Evolutionary conservation across 2,329 filamentous ascomycete genomes (phyloP).

Genomic region (Aspergillus bombycis): DNA sequence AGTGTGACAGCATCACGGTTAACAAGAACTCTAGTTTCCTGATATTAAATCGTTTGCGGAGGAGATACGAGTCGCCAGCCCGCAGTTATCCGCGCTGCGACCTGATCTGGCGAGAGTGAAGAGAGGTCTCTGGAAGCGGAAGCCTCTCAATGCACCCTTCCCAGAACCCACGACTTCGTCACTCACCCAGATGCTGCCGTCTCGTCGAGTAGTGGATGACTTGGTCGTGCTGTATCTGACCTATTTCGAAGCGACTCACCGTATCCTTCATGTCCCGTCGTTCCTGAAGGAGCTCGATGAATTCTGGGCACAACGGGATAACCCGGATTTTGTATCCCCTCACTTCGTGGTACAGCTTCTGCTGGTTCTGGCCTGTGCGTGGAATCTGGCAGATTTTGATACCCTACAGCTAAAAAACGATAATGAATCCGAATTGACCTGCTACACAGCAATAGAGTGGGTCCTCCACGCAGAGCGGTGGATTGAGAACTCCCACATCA

Average conservation of each 20-base stretch:
- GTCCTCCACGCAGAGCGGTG: conserved; percentile 89
- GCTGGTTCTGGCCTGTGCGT: conserved; percentile 42
- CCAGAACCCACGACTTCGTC: conserved; percentile 33
- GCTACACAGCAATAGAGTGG: conserved; percentile 60
- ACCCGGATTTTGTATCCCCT: conserved; percentile 30
- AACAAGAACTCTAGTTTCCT: conserved; percentile 36
- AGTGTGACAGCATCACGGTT: conserved; percentile 9
- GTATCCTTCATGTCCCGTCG: conserved; percentile 45
- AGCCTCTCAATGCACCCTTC: conserved; percentile 33
- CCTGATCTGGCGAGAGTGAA: conserved; percentile 38
- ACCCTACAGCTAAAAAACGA: conserved; percentile 32
- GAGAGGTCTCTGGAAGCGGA: conserved; percentile 34
- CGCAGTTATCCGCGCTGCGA: conserved; percentile 38
- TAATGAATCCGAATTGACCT: conserved; percentile 25
- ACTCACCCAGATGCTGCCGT: conserved; percentile 39
- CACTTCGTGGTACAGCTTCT: conserved; percentile 41
- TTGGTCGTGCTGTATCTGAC: conserved; percentile 43
- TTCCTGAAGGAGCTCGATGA: conserved; percentile 43
- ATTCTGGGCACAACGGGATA: conserved; percentile 37
- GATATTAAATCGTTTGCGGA: conserved; percentile 42
- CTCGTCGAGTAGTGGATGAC: conserved; percentile 39
- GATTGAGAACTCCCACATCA: conserved; percentile 73
- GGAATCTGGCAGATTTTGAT: conserved; percentile 38
- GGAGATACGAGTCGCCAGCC: conserved; percentile 40
- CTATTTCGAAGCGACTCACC: conserved; percentile 44